Conservation (phyloP, 2,329 filamentous ascomycete genomes). For the Claviceps maximensis region DNA sequence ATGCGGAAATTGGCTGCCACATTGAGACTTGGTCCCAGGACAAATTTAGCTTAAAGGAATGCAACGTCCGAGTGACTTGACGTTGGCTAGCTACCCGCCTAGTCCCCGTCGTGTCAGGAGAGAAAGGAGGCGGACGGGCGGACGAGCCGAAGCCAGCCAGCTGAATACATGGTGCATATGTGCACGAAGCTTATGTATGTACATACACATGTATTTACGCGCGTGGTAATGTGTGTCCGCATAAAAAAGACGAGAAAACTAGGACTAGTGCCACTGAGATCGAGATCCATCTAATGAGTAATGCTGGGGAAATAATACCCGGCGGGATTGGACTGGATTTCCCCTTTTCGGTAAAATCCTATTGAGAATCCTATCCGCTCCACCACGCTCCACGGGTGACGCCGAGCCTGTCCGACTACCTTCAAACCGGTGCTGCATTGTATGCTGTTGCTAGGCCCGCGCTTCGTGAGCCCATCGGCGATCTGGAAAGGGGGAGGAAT, state of each 20-base stretch:
- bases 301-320: not conserved
- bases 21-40: not conserved
- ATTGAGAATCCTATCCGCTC: not conserved
- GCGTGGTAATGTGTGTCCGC: not conserved
- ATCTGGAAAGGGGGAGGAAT: not conserved
- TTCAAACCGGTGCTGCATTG: not conserved
- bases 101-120: no score
- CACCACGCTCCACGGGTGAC: not conserved
- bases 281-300: not conserved
- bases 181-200: not conserved
- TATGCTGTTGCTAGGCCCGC: not conserved
- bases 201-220: not conserved
- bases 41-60: not conserved
- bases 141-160: no score
- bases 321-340: slow-evolving; percentile 2
- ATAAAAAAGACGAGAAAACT: not conserved
- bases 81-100: no score
- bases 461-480: no score
- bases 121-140: no score
- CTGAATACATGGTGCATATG: no score
- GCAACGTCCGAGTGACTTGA: not conserved
- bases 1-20: not conserved
- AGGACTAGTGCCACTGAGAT: not conserved
- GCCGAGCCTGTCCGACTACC: not conserved
- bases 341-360: slow-evolving; percentile 1